phyloP scores from a whole-genome alignment of 495 filamentous ascomycete genomes.

The Sabuloglossum arenarium region DNA sequence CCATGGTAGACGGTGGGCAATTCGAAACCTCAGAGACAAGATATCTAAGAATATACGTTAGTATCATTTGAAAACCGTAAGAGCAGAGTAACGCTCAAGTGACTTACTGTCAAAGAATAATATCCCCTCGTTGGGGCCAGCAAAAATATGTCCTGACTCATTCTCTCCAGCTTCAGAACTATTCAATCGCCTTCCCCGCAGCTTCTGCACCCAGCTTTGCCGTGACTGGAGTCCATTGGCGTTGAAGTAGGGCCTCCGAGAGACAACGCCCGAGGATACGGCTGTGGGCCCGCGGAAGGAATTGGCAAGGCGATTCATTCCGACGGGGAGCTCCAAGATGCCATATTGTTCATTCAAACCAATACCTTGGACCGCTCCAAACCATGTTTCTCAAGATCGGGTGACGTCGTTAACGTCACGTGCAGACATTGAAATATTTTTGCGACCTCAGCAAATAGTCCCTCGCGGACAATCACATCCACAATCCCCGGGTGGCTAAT shows the following conservation, averaged over 20 bases:
- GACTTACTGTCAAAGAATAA: slow-evolving; percentile 74
- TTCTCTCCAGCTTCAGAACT: slow-evolving; percentile 24
- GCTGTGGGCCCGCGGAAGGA: not conserved
- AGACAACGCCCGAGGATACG: not conserved
- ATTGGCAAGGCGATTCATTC: not conserved
- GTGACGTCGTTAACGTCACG: not conserved
- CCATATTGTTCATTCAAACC: not conserved
- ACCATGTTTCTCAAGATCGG: not conserved
- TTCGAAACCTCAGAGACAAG: slow-evolving; percentile 59
- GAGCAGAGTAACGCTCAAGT: too few species aligned
- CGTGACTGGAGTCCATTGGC: slow-evolving; percentile 1
- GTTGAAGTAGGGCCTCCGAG: not conserved
- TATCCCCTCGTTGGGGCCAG: slow-evolving; percentile 51
- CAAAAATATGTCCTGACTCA: slow-evolving; percentile 55
- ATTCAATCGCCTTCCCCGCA: slow-evolving; percentile 8
- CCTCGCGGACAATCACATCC: too few species aligned
- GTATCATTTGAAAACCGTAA: not conserved
- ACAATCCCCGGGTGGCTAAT: too few species aligned
- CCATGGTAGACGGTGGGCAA: slow-evolving; percentile 38
- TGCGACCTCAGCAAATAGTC: too few species aligned
- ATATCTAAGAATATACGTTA: slow-evolving; percentile 43
- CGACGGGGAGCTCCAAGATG: not conserved
- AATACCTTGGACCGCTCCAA: slow-evolving; percentile 3
- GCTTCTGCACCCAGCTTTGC: slow-evolving; percentile 3
- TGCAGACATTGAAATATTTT: too few species aligned